phyloP scores from a whole-genome alignment of 169 alveolate genomes.

The Cryptosporidium sp. region DNA sequence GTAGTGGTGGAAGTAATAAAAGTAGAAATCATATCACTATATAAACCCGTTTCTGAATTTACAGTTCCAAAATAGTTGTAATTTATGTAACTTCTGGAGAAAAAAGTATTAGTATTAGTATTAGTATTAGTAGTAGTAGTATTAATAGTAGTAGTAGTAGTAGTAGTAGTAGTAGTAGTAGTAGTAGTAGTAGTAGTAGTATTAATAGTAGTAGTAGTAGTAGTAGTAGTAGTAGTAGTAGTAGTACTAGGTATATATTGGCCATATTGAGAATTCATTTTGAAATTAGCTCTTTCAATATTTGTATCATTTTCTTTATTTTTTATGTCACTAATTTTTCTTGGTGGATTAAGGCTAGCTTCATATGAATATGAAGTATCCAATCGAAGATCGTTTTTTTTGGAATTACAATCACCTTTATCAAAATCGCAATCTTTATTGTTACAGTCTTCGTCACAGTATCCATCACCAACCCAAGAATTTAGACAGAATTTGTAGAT shows the following conservation, averaged over 20 bases:
- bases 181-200: background rate
- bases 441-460: slow-evolving; percentile 81
- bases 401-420: slow-evolving; percentile 65
- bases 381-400: background rate
- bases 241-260: background rate
- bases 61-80: background rate
- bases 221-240: background rate
- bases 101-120: too few species aligned
- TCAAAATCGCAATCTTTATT: slow-evolving; percentile 73
- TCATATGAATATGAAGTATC: slow-evolving; percentile 8
- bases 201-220: background rate
- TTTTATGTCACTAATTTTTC: background rate
- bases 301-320: background rate
- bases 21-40: background rate
- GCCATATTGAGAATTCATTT: background rate
- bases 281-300: background rate
- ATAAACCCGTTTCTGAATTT: background rate
- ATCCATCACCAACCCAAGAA: slow-evolving; percentile 82
- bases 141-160: background rate
- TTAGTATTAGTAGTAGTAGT: background rate
- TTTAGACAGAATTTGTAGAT: slow-evolving; percentile 79
- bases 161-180: background rate
- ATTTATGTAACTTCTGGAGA: background rate
- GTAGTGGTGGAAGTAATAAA: background rate
- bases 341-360: slow-evolving; percentile 39